phyloP scores from a whole-genome alignment of 2,329 filamentous ascomycete genomes.

The Phyllosticta citrichinensis region DNA sequence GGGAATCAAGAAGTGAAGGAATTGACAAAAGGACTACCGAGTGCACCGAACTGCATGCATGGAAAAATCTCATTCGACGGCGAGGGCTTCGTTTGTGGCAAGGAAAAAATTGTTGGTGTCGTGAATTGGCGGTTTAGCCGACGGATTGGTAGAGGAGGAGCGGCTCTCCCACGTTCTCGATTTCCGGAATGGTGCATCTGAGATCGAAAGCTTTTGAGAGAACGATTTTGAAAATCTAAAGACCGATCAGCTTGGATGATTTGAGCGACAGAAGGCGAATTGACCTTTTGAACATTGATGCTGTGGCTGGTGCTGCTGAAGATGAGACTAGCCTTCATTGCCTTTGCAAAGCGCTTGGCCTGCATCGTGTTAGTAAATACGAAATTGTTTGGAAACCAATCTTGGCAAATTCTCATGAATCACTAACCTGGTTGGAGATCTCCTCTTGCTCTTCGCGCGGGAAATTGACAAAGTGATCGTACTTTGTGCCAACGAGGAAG shows the following conservation, averaged over 20 bases:
- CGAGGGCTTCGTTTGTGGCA: neutral
- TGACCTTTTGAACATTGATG: conserved; percentile 98
- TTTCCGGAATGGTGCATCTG: conserved; percentile 97
- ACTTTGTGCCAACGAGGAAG: conserved; percentile 94
- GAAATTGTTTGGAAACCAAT: neutral
- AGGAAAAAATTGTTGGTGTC: neutral
- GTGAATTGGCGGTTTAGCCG: neutral
- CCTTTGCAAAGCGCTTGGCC: conserved; percentile 92
- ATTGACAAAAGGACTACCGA: conserved; percentile 6
- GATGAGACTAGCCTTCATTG: conserved; percentile 94
- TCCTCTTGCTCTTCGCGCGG: conserved; percentile 95
- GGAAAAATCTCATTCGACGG: neutral
- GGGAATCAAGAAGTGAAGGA: conserved; percentile 1
- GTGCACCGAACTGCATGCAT: conserved; percentile 9
- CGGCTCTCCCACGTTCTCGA: conserved; percentile 95
- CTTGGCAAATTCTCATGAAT: neutral
- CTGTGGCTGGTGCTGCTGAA: conserved; percentile 99
- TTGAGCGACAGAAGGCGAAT: conserved; percentile 10
- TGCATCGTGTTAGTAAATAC: conserved; percentile 30
- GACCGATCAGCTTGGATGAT: neutral
- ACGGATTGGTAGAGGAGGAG: conserved; percentile 67
- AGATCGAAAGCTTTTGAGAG: conserved; percentile 97
- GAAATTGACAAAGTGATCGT: conserved; percentile 99
- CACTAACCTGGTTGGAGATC: conserved; percentile 79
- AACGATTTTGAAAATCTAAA: conserved; percentile 97